Evolutionary conservation across 1,139 yeast species (phyloP), one percentile per base, ranked within the genome.

Genomic region (Eremothecium cymbalariae): DNA sequence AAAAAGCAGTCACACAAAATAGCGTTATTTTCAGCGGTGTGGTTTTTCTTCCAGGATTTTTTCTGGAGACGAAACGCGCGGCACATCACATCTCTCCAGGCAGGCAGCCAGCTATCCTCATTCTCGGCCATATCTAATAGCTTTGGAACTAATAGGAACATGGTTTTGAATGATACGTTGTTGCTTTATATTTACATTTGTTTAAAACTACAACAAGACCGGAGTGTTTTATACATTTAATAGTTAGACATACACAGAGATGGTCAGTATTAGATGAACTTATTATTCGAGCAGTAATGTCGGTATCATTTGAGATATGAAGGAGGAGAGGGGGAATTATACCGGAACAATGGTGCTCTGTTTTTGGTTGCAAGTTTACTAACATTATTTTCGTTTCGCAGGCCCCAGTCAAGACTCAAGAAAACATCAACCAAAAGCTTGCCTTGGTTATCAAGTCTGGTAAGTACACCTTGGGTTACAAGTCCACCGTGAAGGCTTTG

Each of bases 381-480:
- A 47, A 48, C 50, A 42, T 33, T 27, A 21, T 15, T 22, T 17
- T 37, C 32, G 26, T 41, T 43, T 18, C 36, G 32, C 56, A 82
- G 95, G 97, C 97, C 85, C 96, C 95, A 77, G 65, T 71, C 60
- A 78, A 76, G 69, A 72, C 75, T 68, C 81, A 82, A 65, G 98
- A 90, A 63, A 81, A 85, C 79, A 80, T 90, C 73, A 90, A 86
- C 94, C 76, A 95, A 71, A 88, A 88, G 77, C 85, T 90, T 69
- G 94, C 95, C 68, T 81, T 90, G 67, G 90, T 83, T 65, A 82
- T 93, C 77, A 90, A 88, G 78, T 88, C 97, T 62, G 99, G 99
- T 78, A 90, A 90, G 75, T 90, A 85, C 78, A 83, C 96, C 83
- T 81, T 90, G 63, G 99, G 99, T 67, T 93, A 86, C 95, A 90